Evolutionary conservation across 148 eudicot genomes (phyloP), one percentile per base, ranked within the genome.

Genomic region (Suaeda aralocaspica): DNA sequence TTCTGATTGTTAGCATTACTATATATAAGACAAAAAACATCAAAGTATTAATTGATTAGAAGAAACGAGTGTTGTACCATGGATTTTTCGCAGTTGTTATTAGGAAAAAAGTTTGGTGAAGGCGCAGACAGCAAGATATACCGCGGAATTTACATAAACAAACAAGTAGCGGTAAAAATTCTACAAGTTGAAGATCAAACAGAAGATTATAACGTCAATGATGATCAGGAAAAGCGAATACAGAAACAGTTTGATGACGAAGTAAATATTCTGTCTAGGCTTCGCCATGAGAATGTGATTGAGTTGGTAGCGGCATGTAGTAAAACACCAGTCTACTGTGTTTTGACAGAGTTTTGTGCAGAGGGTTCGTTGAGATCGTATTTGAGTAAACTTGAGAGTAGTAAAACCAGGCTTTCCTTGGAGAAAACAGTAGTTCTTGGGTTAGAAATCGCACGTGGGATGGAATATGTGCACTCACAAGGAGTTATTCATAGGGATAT

Each of bases 381-480:
- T 81, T 73, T 89, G 31, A 92, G 73, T 79, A 88, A 84, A 79
- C 83, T 85, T 29, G 82, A 77, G 67, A 71, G 78, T 9, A 22
- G 68, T 14, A 51, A 41, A 7, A 77, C 71, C 31, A 48, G 68
- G 36, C 82, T 91, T 67, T 79, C 90, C 0, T 74, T 87, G 24
- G 67, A 74, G 29, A 81, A 80, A 51, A 59, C 81, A 30, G 70
- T 82, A 53, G 66, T 78, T 9, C 72, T 82, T 76, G 87, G 90
- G 8, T 71, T 85, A 53, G 89, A 92, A 66, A 85, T 92, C 58
- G 90, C 97, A 46, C 78, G 81, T 36, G 97, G 92, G 66, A 85
- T 92, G 95, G 92, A 89, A 69, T 84, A 84, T 62, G 86, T 92
- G 19, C 95, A 89, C 75, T 84, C 88, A 2, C 90, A 81, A 76